phyloP scores from a whole-genome alignment of 768 basidiomycete genomes.

The Lactifluus subvellereus region DNA sequence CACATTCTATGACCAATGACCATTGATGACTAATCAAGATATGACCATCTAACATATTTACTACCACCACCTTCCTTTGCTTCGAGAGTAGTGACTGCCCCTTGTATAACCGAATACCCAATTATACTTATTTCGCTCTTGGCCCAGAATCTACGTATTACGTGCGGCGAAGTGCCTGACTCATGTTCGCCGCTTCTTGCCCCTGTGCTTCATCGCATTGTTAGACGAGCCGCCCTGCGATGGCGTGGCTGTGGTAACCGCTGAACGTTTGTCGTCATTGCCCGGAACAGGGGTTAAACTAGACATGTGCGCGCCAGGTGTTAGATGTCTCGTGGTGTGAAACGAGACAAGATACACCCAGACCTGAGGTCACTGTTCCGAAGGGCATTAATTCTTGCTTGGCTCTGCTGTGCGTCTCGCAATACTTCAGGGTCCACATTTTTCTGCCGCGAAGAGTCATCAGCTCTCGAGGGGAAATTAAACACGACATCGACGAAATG shows the following conservation, averaged over 20 bases:
- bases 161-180: background rate
- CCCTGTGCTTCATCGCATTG: constrained; percentile 7
- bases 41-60: constrained; percentile 1
- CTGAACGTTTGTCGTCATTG: constrained; percentile 4
- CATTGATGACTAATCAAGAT: background rate
- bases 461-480: background rate
- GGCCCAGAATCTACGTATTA: background rate
- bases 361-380: constrained; percentile 51
- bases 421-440: constrained; percentile 67
- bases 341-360: constrained; percentile 3
- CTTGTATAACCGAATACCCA: background rate
- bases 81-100: background rate
- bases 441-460: constrained; percentile 42
- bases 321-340: background rate
- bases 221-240: background rate
- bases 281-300: constrained; percentile 13
- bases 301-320: background rate
- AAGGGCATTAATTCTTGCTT: constrained; percentile 50
- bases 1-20: background rate
- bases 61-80: background rate
- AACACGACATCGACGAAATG: background rate
- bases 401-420: constrained; percentile 57
- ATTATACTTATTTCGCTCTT: background rate
- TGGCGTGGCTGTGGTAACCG: constrained; percentile 16
- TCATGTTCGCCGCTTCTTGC: constrained; percentile 16